Base-by-base conservation (phyloP, 1,284 basidiomycete species). In the Trametes sp. region DNA sequence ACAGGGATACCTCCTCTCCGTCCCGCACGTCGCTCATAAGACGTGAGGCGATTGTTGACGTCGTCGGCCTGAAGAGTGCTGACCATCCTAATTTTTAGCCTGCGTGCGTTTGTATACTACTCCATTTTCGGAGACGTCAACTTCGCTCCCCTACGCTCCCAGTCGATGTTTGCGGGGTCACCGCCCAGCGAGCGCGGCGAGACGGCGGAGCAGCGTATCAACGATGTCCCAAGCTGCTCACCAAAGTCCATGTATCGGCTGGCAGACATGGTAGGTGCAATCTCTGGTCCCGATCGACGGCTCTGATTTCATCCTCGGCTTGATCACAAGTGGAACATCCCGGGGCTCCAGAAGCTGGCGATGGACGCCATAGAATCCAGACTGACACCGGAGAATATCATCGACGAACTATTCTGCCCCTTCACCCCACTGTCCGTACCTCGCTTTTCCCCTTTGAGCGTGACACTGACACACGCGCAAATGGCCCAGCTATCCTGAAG, bases 211-310 rank as follows among this genome's bases (percentile, higher is more conserved):
- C 33, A 24, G 5, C 31, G 36, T n/a, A 41, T 45, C 1, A 23
- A 45, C 23, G 33, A 57, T 4, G 49, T 61, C 2, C 62, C 58
- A 5, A 31, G 46, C 4, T 66, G 67, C 31, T 70, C 69, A 0
- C 66, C 68, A 5, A 70, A 71, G 51, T 71, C 70, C 1, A 68
- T 69, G 62, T 71, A 71, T 42, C 60, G 65, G 1, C 23, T 71
- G 4, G 68, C 70, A 14, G 55, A 65, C 19, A 65, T 61, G 46
- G 70, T 69, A 44, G 14, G 9, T 44, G 16, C 38, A 8, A 16
- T 41, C 38, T n/a, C 7, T 33, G 13, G 7, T 41, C 38, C 7
- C 38, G 16, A 2, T 23, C 41, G 19, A 3, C 41, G 13, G 19
- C 5, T 44, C n/a, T 3, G 7, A 44, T 21, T 11, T 24, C n/a